Conservation (phyloP, 257 asterid genomes). For the Nicotiana sylvestris region DNA sequence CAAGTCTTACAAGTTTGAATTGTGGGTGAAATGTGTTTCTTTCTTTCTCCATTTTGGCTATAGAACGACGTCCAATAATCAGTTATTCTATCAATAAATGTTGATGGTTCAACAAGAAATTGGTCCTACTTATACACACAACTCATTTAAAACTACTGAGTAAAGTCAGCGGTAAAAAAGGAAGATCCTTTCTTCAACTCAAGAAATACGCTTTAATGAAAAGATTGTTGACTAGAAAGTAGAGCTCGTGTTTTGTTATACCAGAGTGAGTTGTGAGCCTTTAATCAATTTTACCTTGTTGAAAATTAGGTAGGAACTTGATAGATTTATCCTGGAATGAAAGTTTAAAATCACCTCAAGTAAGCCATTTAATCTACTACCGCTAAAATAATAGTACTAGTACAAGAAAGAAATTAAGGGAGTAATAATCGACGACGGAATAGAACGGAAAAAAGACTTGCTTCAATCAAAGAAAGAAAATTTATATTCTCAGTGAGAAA, state of each 20-base stretch:
- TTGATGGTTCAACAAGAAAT: no score
- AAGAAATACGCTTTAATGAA: neutral
- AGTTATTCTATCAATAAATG: neutral
- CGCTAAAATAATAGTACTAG: neutral
- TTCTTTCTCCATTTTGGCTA: neutral
- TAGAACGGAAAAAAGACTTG: no score
- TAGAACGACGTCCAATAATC: neutral
- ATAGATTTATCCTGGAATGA: neutral
- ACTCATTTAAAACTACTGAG: neutral
- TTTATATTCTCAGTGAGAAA: no score
- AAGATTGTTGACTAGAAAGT: neutral
- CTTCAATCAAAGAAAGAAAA: neutral
- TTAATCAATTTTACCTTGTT: neutral
- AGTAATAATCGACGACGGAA: neutral
- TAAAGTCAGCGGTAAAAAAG: neutral
- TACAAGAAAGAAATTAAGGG: neutral
- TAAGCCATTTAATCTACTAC: no score
- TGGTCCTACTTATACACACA: neutral
- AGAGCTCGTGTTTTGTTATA: neutral
- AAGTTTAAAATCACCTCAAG: neutral
- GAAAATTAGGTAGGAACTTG: slow-evolving; percentile 8
- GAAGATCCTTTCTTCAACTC: neutral
- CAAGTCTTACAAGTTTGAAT: neutral
- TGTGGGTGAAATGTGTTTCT: neutral
- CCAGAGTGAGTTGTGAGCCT: neutral